phyloP scores from a whole-genome alignment of 208 protist species.

The Vickermania ingenoplastis region DNA sequence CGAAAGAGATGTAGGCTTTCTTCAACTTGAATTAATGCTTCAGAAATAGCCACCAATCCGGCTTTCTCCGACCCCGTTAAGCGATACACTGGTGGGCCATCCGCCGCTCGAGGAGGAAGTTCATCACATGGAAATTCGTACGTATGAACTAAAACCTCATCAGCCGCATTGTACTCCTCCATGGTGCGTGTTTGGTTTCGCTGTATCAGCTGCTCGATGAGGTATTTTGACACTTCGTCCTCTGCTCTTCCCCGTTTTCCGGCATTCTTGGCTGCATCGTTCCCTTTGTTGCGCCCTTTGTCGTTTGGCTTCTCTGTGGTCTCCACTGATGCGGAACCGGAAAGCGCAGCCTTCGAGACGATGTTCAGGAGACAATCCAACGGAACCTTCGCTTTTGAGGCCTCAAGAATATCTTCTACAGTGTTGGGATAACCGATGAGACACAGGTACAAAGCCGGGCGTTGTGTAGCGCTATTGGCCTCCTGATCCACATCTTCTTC shows the following conservation, averaged over 20 bases:
- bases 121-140: slow-evolving; percentile 22
- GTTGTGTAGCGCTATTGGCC: slow-evolving; percentile 13
- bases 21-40: slow-evolving; percentile 15
- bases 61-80: slow-evolving; percentile 13
- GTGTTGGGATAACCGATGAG: slow-evolving; percentile 16
- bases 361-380: slow-evolving; percentile 27
- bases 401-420: slow-evolving; percentile 19
- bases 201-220: not conserved
- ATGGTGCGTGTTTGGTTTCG: not conserved
- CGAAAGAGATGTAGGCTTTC: slow-evolving; percentile 19
- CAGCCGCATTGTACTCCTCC: slow-evolving; percentile 1
- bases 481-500: slow-evolving; percentile 18
- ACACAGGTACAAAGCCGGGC: not conserved
- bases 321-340: slow-evolving; percentile 11
- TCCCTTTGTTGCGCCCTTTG: slow-evolving; percentile 1
- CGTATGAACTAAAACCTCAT: slow-evolving; percentile 18
- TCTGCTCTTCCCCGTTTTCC: not conserved
- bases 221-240: not conserved
- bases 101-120: not conserved
- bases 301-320: slow-evolving; percentile 3
- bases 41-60: slow-evolving; percentile 13
- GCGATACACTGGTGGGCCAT: slow-evolving; percentile 3
- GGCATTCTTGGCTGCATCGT: not conserved
- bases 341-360: slow-evolving; percentile 12
- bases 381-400: slow-evolving; percentile 10